Conservation (phyloP, 805 yeast genomes). For the Tetrapisispora arboricola region DNA sequence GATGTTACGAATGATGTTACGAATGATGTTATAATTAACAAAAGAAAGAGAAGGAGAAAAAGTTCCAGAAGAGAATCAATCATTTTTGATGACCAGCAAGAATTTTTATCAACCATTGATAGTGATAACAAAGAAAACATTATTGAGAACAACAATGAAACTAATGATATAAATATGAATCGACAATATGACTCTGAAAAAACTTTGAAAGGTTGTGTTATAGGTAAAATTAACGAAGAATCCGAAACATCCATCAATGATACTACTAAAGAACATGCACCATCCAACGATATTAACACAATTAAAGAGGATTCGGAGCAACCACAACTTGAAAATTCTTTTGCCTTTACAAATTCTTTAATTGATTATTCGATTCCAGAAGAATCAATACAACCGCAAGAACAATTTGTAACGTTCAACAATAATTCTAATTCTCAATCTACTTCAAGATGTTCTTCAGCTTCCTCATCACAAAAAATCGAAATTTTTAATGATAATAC, state of each 20-base stretch:
- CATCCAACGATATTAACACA: neutral
- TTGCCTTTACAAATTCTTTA: conserved; percentile 22
- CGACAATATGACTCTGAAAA: neutral
- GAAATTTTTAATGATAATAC: conserved; percentile 19
- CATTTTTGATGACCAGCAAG: conserved; percentile 14
- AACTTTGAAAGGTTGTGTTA: conserved; percentile 1
- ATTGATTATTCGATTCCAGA: conserved; percentile 28
- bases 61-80: conserved; percentile 35
- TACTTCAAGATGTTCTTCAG: conserved; percentile 2
- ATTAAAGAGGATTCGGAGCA: neutral
- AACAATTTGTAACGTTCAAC: neutral
- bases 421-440: neutral
- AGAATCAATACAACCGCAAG: conserved; percentile 9
- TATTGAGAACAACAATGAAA: neutral
- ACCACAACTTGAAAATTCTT: conserved; percentile 3
- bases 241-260: neutral
- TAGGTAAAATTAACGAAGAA: neutral
- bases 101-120: neutral
- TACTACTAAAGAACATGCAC: neutral
- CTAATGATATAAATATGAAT: neutral
- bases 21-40: neutral
- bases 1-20: neutral
- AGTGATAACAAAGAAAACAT: neutral
- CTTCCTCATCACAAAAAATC: conserved; percentile 17
- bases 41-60: conserved; percentile 28